Percentiles rank a stretch among this genome's conserved stretches.
These are phyloP conservation scores for Solanum ossicruentum DNA, from an alignment of 257 asterid genomes.

Conservation along the genomic window DNA sequence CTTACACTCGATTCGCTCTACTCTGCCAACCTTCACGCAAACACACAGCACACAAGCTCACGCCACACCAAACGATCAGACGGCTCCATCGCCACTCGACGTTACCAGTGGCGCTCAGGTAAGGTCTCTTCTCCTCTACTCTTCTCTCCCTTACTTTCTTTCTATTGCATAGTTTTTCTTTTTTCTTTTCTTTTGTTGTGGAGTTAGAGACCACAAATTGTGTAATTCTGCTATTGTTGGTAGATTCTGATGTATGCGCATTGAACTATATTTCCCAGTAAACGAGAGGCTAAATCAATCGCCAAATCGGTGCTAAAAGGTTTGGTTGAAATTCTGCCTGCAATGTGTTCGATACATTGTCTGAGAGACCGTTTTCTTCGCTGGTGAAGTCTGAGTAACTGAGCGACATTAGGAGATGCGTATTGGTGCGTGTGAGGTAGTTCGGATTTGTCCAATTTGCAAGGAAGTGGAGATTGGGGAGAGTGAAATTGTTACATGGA, in stretches of 20 bases:
- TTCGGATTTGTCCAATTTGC: not conserved
- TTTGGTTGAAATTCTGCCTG: not conserved
- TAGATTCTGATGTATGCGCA: not conserved
- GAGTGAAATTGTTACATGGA: not conserved
- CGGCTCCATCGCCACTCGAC: not conserved
- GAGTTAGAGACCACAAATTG: not conserved
- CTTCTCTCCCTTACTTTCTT: not conserved
- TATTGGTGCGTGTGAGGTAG: not conserved
- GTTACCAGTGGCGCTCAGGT: not conserved
- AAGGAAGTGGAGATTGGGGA: not conserved
- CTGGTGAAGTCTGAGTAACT: not conserved
- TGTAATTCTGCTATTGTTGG: not conserved
- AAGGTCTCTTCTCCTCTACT: not conserved
- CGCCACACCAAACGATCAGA: not conserved
- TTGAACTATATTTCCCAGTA: not conserved
- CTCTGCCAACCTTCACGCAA: no score
- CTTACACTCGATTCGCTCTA: no score
- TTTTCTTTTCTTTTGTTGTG: not conserved
- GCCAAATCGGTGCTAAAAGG: not conserved
- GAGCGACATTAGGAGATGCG: not conserved
- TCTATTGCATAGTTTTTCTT: not conserved
- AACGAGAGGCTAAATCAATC: not conserved
- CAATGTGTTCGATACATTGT: not conserved
- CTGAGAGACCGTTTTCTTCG: not conserved
- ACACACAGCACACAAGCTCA: not conserved